phyloP scores from a whole-genome alignment of 495 filamentous ascomycete genomes.

The Daldinia loculata region DNA sequence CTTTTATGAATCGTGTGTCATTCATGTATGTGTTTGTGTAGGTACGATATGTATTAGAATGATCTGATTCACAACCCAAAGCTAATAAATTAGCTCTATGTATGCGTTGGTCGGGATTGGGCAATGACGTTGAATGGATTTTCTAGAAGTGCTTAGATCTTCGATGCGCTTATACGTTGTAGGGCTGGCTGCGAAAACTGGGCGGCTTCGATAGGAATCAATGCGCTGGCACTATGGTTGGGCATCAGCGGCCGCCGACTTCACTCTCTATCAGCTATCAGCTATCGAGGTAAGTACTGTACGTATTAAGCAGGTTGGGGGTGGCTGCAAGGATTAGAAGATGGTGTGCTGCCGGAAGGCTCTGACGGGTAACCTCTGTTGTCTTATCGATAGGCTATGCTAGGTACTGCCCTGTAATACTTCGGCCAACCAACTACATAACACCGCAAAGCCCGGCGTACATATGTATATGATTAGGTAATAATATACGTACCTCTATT shows the following conservation, averaged over 20 bases:
- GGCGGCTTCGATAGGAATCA: slow-evolving; percentile 38
- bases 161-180: slow-evolving; percentile 41
- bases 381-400: slow-evolving; percentile 65
- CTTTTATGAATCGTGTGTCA: slow-evolving; percentile 27
- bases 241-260: slow-evolving; percentile 43
- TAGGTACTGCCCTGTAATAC: background rate
- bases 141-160: slow-evolving; percentile 42
- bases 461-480: background rate
- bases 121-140: slow-evolving; percentile 40
- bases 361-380: background rate
- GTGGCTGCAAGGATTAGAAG: slow-evolving; percentile 21
- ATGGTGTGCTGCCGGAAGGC: slow-evolving; percentile 9
- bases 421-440: background rate
- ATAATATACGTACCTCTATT: too few species aligned
- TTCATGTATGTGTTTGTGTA: slow-evolving; percentile 6
- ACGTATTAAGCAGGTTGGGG: slow-evolving; percentile 9
- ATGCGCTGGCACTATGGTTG: slow-evolving; percentile 51
- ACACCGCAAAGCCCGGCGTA: background rate
- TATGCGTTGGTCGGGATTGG: slow-evolving; percentile 41
- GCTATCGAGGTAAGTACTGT: background rate
- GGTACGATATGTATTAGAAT: slow-evolving; percentile 14
- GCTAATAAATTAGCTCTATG: slow-evolving; percentile 26
- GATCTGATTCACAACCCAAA: slow-evolving; percentile 36
- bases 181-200: slow-evolving; percentile 40
- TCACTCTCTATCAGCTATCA: slow-evolving; percentile 5